Base-by-base conservation (phyloP, 2,329 filamentous ascomycete species). In the Fusarium sp. region DNA sequence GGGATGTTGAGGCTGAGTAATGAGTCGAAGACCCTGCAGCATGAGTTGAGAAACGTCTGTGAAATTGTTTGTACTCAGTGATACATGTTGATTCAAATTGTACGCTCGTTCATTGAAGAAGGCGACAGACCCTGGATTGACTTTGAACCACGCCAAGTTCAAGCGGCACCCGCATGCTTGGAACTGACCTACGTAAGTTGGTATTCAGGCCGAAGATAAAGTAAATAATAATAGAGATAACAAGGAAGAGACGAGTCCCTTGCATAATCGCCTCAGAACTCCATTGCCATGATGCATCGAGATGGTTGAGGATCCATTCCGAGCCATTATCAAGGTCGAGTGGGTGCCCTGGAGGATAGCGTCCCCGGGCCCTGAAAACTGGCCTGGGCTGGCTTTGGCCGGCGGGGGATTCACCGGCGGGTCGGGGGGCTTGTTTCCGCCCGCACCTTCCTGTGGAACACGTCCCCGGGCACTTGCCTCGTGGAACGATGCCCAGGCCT, bases 401-500 rank as follows among this genome's bases (percentile, higher is more conserved):
- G 29, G 39, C 25, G 65, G 63, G 65, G 63, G 44, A 18, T n/a
- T 52, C n/a, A 41, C 35, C 13, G 12, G 36, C 35, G 29, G 46
- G 22, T n/a, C 20, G 35, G 47, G 42, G 39, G 46, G 46, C 35
- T 31, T 38, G 35, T 63, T 50, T 63, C 63, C 44, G 38, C 50
- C 60, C 33, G 38, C 36, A 31, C 35, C 52, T 58, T 29, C 46
- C 41, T 65, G 61, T 65, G 64, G 62, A 58, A 47, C 61, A 33
- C 25, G 18, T 13, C 44, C 38, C 60, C 27, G 5, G 39, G 42
- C 60, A 29, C 68, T 60, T 54, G 47, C 69, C 46, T 62, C 47
- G 55, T 76, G 72, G 72, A 61, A 73, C 74, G 45, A 70, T 63
- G 39, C 53, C n/a, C 14, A 47, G 53, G 39, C 17, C 33, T 35